These are phyloP conservation scores for Epithele typhae DNA, from an alignment of 768 basidiomycete species.

Conservation along the genomic window DNA sequence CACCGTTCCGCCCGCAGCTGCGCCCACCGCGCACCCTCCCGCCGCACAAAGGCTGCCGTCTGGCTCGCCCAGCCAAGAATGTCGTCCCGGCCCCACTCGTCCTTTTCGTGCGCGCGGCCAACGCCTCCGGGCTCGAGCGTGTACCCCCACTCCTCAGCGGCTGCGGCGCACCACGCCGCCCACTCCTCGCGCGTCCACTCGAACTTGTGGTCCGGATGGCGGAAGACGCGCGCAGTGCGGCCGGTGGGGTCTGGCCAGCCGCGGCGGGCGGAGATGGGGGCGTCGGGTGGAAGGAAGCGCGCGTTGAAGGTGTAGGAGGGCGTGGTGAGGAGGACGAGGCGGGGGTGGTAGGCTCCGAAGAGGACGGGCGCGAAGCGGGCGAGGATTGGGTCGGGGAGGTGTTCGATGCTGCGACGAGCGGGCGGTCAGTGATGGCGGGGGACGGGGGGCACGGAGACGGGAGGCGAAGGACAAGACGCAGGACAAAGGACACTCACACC, in stretches of 20 bases:
- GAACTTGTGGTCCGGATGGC: conserved; percentile 84
- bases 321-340: conserved; percentile 72
- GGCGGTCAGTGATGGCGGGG: conserved; percentile 1
- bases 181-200: conserved; percentile 86
- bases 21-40: conserved; percentile 31
- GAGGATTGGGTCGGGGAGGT: conserved; percentile 57
- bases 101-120: conserved; percentile 53
- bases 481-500: conserved; percentile 54
- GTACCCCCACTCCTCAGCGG: conserved; percentile 70
- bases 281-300: conserved; percentile 59
- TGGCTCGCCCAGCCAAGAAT: conserved; percentile 63
- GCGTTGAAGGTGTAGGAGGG: conserved; percentile 83
- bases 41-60: conserved; percentile 57
- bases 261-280: conserved; percentile 29
- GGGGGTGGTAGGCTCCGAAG: conserved; percentile 75
- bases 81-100: conserved; percentile 70
- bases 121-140: conserved; percentile 54
- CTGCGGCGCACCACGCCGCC: conserved; percentile 48
- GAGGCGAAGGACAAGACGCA: conserved; percentile 3
- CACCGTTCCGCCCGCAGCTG: conserved; percentile 28
- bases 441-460: background rate
- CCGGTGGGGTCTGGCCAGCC: conserved; percentile 74
- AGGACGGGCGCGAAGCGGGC: conserved; percentile 63
- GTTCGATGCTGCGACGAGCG: conserved; percentile 65
- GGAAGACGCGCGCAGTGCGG: conserved; percentile 69